Conservation (phyloP, 2,329 filamentous ascomycete species). For the Trichoderma guizhouense region DNA sequence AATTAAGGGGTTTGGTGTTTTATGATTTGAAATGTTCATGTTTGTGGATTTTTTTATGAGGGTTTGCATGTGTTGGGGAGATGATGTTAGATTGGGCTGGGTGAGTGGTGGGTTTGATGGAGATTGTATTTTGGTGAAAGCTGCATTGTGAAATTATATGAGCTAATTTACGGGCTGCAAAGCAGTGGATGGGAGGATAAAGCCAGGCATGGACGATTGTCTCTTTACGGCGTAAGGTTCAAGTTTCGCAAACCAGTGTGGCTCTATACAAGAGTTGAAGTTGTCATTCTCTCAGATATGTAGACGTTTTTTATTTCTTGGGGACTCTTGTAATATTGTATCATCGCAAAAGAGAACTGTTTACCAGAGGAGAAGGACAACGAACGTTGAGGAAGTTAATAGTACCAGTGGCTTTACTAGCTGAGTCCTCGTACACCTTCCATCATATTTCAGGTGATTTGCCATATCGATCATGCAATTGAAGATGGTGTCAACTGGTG, state of each 20-base stretch:
- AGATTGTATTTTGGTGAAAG: not conserved
- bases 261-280: not conserved
- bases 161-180: not conserved
- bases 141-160: not conserved
- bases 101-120: not conserved
- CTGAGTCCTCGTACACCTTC: too few relatives aligned
- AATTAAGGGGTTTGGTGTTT: not conserved
- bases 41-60: not conserved
- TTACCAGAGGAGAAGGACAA: not conserved
- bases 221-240: not conserved
- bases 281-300: not conserved
- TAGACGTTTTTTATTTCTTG: too few relatives aligned
- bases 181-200: not conserved
- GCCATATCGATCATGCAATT: too few relatives aligned
- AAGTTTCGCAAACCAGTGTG: not conserved
- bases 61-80: not conserved
- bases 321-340: too few relatives aligned
- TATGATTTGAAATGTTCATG: not conserved
- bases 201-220: not conserved
- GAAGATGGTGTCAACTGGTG: too few relatives aligned
- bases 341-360: not conserved
- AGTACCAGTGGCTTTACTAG: too few relatives aligned
- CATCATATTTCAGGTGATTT: too few relatives aligned
- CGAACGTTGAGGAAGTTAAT: too few relatives aligned
- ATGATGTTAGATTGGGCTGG: not conserved